phyloP scores from a whole-genome alignment of 345 rosid species.

The Geranium brycei region DNA sequence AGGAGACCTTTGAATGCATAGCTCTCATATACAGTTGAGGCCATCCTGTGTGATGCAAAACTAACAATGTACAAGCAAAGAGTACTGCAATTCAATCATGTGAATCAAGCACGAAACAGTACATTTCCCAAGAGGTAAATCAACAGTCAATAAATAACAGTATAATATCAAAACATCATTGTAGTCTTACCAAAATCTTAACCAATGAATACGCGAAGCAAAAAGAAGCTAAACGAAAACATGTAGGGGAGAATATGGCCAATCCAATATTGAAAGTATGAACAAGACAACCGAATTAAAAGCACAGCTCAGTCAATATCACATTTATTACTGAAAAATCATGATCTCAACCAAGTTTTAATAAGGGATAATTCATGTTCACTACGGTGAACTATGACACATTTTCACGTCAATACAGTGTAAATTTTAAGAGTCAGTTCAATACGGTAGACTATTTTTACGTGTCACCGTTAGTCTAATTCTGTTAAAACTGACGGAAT shows the following conservation, averaged over 20 bases:
- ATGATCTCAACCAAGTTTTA: neutral
- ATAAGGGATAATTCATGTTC: too few species aligned
- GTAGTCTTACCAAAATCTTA: neutral
- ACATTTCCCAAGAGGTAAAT: neutral
- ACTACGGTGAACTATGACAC: too few species aligned
- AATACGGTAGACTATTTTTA: too few species aligned
- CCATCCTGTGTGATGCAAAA: neutral
- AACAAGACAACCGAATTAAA: neutral
- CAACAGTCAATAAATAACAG: neutral
- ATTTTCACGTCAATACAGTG: too few species aligned
- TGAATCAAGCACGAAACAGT: neutral
- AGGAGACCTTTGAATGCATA: neutral
- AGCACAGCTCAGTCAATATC: neutral
- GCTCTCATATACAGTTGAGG: neutral
- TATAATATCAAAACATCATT: too few species aligned
- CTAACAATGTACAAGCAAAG: neutral
- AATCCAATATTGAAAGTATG: neutral
- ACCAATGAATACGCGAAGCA: neutral
- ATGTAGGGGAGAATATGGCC: too few species aligned
- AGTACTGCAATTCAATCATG: too few species aligned
- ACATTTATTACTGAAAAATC: neutral
- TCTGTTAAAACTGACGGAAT: too few species aligned
- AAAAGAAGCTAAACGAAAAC: too few species aligned
- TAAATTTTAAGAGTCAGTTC: too few species aligned
- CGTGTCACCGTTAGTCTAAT: too few species aligned